Evolutionary conservation across 768 basidiomycete genomes (phyloP), one percentile per base, ranked within the genome.

Genomic region (Serendipita vermifera): DNA sequence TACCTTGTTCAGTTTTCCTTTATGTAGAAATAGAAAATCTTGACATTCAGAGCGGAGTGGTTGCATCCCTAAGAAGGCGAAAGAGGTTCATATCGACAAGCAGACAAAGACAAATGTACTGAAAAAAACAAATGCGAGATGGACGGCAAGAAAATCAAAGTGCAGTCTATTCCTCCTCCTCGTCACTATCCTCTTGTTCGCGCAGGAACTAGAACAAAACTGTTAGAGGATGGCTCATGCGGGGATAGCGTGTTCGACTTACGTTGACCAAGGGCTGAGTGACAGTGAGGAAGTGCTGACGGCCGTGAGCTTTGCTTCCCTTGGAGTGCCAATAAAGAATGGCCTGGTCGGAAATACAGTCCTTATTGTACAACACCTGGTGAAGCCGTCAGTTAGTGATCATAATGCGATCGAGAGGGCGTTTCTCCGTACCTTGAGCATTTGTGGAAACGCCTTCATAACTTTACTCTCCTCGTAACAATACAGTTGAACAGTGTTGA

Each of bases 291-390:
- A 99, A 97, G 68, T 92, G 87, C 69, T 96, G 91, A 65, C 85
- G 83, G 48, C 93, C 94, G 69, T 97, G 89, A 0, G 90, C 80
- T 71, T 91, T 96, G 46, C 92, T 86, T 54, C 96, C 94, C 72
- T 99, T 99, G 72, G 88, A 84, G 70, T 90, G 76, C 94, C 94
- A 99, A 70, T 96, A 98, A 58, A 97, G 85, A 65, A 99, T 93
- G 59, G 93, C 92, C 66, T 93, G 85, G 65, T 93, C 91, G 56
- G 91, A 87, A 63, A 97, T 77, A 70, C 91, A 91, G 64, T 99
- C 94, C 64, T 87, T 83, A 72, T 93, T 93, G 73, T 96, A 97
- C 69, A 97, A 75, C 63, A 93, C 84, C 88, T 91, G 63, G 38
- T 20, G 31, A n/a, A n/a, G 13, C 2, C 13, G 6, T n/a, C 32